A percentile compares a stretch with the other conserved stretches of the same genome.
Conservation (phyloP, 2,329 filamentous ascomycete species). For the Pseudocercospora crystallina region DNA sequence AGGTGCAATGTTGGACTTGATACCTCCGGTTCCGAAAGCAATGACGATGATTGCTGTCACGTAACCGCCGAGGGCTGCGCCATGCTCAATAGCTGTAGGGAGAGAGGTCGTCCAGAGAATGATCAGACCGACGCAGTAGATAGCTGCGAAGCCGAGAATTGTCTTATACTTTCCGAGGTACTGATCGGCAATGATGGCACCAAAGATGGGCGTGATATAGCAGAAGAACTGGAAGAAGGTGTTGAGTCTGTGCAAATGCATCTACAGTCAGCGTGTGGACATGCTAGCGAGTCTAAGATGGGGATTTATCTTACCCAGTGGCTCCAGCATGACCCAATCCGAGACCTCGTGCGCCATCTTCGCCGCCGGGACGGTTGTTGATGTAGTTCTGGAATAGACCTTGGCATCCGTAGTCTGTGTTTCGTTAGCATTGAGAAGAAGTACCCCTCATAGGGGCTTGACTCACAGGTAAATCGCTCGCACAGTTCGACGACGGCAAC, state of each 20-base stretch:
- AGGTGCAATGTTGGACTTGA: slow-evolving; percentile 72
- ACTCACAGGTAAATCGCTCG: slow-evolving; percentile 46
- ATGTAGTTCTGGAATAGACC: slow-evolving; percentile 54
- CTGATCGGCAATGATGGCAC: slow-evolving; percentile 61
- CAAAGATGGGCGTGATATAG: slow-evolving; percentile 48
- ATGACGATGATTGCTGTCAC: slow-evolving; percentile 65
- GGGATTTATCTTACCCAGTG: not conserved
- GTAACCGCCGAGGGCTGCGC: slow-evolving; percentile 63
- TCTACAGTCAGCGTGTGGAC: slow-evolving; percentile 17
- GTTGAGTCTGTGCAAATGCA: slow-evolving; percentile 32
- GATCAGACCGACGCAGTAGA: slow-evolving; percentile 66
- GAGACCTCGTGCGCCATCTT: slow-evolving; percentile 42
- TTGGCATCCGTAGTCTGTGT: slow-evolving; percentile 35
- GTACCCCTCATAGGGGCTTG: no score
- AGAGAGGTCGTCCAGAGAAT: slow-evolving; percentile 66
- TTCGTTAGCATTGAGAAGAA: not conserved
- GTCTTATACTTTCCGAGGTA: slow-evolving; percentile 69
- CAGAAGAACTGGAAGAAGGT: slow-evolving; percentile 52
- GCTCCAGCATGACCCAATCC: slow-evolving; percentile 42
- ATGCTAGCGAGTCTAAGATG: slow-evolving; percentile 29
- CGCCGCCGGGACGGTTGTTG: slow-evolving; percentile 39
- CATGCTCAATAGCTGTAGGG: slow-evolving; percentile 61
- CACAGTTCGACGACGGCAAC: slow-evolving; percentile 52
- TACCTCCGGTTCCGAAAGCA: slow-evolving; percentile 74
- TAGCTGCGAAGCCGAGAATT: slow-evolving; percentile 63